Evolutionary conservation across 306 rosid species (phyloP).

Genomic region (Quercus variabilis): DNA sequence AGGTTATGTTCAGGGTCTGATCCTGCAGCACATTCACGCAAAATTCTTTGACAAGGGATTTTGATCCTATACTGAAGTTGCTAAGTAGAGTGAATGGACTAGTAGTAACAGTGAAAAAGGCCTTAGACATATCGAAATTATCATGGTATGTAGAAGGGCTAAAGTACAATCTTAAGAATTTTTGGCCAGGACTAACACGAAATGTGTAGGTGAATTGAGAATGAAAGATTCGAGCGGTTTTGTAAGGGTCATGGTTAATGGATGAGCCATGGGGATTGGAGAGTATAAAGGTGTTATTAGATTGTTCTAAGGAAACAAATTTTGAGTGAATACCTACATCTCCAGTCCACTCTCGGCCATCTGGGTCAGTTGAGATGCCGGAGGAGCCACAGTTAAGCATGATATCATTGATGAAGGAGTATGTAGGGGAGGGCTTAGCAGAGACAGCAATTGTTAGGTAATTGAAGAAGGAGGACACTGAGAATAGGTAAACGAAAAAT

Average conservation of each 20-base stretch:
- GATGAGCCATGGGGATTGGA: neutral
- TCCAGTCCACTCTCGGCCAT: neutral
- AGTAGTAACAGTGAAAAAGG: neutral
- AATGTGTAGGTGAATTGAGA: neutral
- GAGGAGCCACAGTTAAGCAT: neutral
- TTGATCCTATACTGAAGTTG: neutral
- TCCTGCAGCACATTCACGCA: neutral
- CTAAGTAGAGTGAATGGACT: neutral
- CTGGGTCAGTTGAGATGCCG: neutral
- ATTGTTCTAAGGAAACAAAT: neutral
- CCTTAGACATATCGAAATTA: neutral
- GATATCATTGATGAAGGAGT: neutral
- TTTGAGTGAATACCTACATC: neutral
- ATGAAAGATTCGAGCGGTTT: neutral
- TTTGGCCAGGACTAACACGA: neutral
- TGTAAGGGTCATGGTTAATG: neutral
- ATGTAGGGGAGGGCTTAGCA: neutral
- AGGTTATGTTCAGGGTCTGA: neutral
- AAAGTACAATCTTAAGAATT: neutral
- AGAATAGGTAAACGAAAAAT: neutral
- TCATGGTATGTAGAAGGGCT: neutral
- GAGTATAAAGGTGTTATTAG: neutral
- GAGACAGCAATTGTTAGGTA: neutral
- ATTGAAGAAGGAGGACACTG: neutral
- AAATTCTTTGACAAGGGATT: neutral